These are phyloP conservation scores for Fusarium anguioides DNA, from an alignment of 2,329 filamentous ascomycete genomes.

Conservation along the genomic window DNA sequence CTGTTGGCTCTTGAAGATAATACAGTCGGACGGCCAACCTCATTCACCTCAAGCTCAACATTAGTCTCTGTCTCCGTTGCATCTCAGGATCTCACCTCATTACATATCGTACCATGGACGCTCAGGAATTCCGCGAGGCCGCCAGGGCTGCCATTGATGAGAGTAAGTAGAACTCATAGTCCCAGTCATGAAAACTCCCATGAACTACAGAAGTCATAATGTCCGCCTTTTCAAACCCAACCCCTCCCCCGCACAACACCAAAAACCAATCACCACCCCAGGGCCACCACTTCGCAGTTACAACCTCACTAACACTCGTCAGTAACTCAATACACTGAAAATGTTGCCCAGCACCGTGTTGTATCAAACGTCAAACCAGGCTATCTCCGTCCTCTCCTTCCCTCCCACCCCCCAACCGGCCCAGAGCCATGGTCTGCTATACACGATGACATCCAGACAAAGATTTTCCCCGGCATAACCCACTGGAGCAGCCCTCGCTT, in stretches of 20 bases:
- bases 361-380: slow-evolving; percentile 84
- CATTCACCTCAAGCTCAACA: background rate
- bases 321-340: slow-evolving; percentile 89
- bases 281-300: background rate
- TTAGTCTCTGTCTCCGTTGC: background rate
- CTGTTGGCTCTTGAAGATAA: background rate
- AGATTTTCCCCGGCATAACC: slow-evolving; percentile 92
- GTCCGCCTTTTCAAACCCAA: background rate
- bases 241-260: slow-evolving; percentile 9
- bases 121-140: slow-evolving; percentile 79
- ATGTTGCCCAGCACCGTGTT: slow-evolving; percentile 75
- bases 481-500: slow-evolving; percentile 97
- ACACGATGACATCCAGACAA: slow-evolving; percentile 82
- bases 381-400: slow-evolving; percentile 85
- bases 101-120: slow-evolving; percentile 72
- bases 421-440: slow-evolving; percentile 83
- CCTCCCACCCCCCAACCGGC: slow-evolving; percentile 69
- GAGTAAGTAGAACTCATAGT: slow-evolving; percentile 64
- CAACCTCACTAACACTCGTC: background rate
- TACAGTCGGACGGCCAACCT: background rate
- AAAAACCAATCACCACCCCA: background rate
- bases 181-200: background rate
- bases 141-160: slow-evolving; percentile 84
- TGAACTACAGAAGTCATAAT: slow-evolving; percentile 46
- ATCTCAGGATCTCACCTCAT: background rate